Evolutionary conservation across 2,329 filamentous ascomycete species (phyloP).

Genomic region (Knoxdaviesia capensis): DNA sequence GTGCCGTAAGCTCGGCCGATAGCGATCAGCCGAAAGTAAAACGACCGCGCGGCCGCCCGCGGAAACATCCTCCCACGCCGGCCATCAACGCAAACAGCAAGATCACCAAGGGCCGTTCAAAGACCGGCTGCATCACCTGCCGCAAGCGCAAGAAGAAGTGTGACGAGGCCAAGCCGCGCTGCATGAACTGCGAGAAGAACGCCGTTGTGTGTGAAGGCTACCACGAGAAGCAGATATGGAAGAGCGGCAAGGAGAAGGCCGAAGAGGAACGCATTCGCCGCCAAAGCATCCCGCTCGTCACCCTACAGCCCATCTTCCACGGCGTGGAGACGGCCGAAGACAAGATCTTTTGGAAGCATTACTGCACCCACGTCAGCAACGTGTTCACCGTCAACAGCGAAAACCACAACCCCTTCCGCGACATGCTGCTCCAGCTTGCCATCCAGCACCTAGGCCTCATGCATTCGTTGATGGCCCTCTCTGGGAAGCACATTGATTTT

Average conservation of each 20-base stretch:
- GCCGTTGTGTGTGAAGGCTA: constrained; percentile 84
- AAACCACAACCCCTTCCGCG: constrained; percentile 67
- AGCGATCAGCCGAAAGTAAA: constrained; percentile 23
- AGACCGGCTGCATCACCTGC: constrained; percentile 49
- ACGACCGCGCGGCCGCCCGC: constrained; percentile 57
- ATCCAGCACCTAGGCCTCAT: constrained; percentile 64
- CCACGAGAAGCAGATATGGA: constrained; percentile 71
- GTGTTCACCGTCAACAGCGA: constrained; percentile 69
- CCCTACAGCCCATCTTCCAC: constrained; percentile 48
- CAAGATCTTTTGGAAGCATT: constrained; percentile 64
- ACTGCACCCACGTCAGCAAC: constrained; percentile 57
- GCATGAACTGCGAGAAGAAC: constrained; percentile 81
- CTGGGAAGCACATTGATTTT: constrained; percentile 54
- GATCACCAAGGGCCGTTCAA: constrained; percentile 51
- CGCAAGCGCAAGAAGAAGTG: constrained; percentile 54
- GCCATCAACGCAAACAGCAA: constrained; percentile 36
- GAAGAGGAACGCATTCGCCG: constrained; percentile 40
- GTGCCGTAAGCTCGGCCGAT: too few species aligned
- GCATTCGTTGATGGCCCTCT: constrained; percentile 74
- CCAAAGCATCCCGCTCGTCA: constrained; percentile 29
- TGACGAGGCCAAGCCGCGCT: constrained; percentile 46
- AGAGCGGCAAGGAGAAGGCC: constrained; percentile 58
- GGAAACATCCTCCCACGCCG: constrained; percentile 55
- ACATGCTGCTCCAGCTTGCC: constrained; percentile 65
- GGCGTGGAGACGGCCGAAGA: constrained; percentile 68